Percentiles rank a stretch among this genome's conserved stretches.
Conservation (phyloP, 306 rosid species). For the Quercus robur region DNA sequence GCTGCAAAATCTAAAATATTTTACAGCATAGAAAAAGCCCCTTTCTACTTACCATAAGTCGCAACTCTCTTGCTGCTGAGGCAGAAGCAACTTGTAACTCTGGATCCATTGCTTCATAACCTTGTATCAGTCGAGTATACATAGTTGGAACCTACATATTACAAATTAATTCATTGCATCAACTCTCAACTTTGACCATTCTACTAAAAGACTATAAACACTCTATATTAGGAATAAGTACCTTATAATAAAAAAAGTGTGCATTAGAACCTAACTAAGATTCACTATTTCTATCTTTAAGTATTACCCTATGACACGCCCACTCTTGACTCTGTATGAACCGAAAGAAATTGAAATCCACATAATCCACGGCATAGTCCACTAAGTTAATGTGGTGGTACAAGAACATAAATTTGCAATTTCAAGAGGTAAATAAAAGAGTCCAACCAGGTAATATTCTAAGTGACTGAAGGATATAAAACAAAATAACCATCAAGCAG, state of each 20-base stretch:
- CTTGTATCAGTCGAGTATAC: conserved; percentile 82
- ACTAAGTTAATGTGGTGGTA: neutral
- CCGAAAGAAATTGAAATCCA: neutral
- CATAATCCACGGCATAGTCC: neutral
- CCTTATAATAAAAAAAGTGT: neutral
- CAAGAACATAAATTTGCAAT: neutral
- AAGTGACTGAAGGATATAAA: neutral
- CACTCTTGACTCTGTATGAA: neutral
- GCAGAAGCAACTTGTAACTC: conserved; percentile 71
- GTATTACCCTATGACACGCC: neutral
- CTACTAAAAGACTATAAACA: neutral
- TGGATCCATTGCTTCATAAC: conserved; percentile 75
- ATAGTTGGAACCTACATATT: conserved; percentile 83
- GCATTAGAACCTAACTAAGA: neutral
- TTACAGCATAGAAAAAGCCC: neutral
- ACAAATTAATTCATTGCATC: conserved; percentile 14
- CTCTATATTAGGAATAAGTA: neutral
- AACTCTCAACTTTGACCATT: conserved; percentile 6
- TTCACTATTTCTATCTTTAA: neutral
- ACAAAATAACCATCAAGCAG: conserved; percentile 1
- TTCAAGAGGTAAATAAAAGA: conserved; percentile 4
- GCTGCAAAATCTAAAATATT: neutral
- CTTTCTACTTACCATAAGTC: conserved; percentile 74
- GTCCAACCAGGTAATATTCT: neutral
- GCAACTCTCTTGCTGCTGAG: conserved; percentile 78